Base-by-base conservation (phyloP, 2,329 filamentous ascomycete genomes). In the Neonectria hederae region DNA sequence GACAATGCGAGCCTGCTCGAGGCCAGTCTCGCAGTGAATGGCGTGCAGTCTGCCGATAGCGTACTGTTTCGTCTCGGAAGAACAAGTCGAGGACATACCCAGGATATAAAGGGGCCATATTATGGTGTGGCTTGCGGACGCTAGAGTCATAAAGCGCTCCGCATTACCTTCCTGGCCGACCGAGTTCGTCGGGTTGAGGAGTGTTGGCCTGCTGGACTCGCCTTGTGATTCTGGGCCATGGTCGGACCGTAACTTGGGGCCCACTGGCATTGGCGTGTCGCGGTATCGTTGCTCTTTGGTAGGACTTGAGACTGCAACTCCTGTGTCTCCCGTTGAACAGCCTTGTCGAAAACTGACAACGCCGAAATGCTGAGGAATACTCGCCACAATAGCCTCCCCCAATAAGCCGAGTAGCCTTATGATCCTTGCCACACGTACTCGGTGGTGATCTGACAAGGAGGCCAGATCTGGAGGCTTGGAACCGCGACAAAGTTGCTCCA, bases 71-170 rank as follows among this genome's bases (percentile, higher is more conserved):
- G 80, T 80, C 52, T 79, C 75, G 3, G 72, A 66, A 1, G 78
- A 77, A 63, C 82, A 84, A 3, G 78, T 80, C 1, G 82, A 82
- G 21, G 82, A 83, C 72, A 83, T 80, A 57, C 83, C 83, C 8
- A 83, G 78, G 11, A 82, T 79, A 59, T 83, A 86, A 4, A 86
- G 76, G 5, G 83, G 83, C 83, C 83, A 85, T 42, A 86, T 79
- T 9, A 84, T 78, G 17, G 81, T 81, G 65, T 83, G 83, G 24
- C 82, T 83, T 1, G 82, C 79, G 9, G 82, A 83, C 0, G 81
- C 82, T 7, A 86, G 75, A 5, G 82, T 80, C 80, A 85, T 81
- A 71, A 84, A 83, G 24, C 83, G 77, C 62, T 80, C 79, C 1
- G 81, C 80, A 45, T 80, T 78, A 48, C 79, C 69, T 21, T 77